Conservation (phyloP, 2,329 filamentous ascomycete species). For the Aspergillus terreus region DNA sequence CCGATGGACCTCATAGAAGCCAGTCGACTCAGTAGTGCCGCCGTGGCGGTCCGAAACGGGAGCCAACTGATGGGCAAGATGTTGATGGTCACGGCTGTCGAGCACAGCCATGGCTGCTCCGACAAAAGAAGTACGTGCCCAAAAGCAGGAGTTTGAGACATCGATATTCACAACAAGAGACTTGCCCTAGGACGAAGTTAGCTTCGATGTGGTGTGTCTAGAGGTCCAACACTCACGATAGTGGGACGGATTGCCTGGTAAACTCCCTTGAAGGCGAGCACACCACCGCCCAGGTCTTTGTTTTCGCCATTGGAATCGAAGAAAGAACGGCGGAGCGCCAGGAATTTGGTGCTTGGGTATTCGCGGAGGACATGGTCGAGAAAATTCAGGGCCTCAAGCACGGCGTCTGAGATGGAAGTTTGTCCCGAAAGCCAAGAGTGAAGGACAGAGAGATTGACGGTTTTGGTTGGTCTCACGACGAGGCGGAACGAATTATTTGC, state of each 20-base stretch:
- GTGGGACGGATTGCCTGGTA: conserved; percentile 81
- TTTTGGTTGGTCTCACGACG: conserved; percentile 61
- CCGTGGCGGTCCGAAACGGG: conserved; percentile 23
- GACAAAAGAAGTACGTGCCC: conserved; percentile 48
- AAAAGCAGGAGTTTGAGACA: conserved; percentile 89
- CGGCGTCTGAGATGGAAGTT: conserved; percentile 59
- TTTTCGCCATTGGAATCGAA: conserved; percentile 57
- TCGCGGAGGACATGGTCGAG: conserved; percentile 86
- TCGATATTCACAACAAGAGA: conserved; percentile 82
- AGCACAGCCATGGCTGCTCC: conserved; percentile 33
- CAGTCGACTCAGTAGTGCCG: conserved; percentile 18
- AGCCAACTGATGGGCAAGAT: conserved; percentile 25
- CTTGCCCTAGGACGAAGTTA: conserved; percentile 45
- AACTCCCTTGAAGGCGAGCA: conserved; percentile 82
- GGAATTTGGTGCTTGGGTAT: conserved; percentile 63
- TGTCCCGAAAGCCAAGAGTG: conserved; percentile 62
- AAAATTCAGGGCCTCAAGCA: conserved; percentile 75
- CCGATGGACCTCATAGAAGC: conserved; percentile 24
- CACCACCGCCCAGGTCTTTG: conserved; percentile 56
- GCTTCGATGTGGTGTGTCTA: not conserved
- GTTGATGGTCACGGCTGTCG: conserved; percentile 26
- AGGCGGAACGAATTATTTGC: conserved; percentile 55
- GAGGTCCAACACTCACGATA: conserved; percentile 42
- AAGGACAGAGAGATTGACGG: conserved; percentile 65
- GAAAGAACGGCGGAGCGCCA: conserved; percentile 77